Evolutionary conservation across 768 basidiomycete genomes (phyloP).

Genomic region (Wakefieldia striispora): DNA sequence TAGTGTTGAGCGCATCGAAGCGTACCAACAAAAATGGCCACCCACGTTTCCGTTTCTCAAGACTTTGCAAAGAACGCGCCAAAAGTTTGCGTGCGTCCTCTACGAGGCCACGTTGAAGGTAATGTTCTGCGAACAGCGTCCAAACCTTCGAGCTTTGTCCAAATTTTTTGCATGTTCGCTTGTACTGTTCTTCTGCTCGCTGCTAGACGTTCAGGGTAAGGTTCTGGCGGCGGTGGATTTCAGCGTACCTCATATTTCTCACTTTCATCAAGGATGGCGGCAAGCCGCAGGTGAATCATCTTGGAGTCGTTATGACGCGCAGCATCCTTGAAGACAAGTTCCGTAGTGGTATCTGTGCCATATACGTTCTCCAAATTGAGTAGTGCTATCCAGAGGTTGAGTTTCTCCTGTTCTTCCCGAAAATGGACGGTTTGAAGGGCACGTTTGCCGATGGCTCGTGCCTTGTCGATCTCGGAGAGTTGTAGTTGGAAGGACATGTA

Average conservation of each 20-base stretch:
- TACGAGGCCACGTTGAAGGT: slow-evolving; percentile 66
- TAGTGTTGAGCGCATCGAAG: neutral
- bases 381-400: slow-evolving; percentile 97
- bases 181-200: slow-evolving; percentile 93
- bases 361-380: slow-evolving; percentile 94
- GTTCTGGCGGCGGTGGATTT: slow-evolving; percentile 2
- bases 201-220: slow-evolving; percentile 31
- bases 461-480: slow-evolving; percentile 95
- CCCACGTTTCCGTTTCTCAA: slow-evolving; percentile 93
- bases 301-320: slow-evolving; percentile 89
- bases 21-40: slow-evolving; percentile 9
- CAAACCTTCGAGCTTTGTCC: slow-evolving; percentile 91
- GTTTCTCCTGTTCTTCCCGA: slow-evolving; percentile 92
- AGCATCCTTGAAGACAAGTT: slow-evolving; percentile 87
- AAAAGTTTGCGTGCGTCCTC: slow-evolving; percentile 85
- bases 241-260: slow-evolving; percentile 70
- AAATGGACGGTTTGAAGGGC: slow-evolving; percentile 89
- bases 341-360: slow-evolving; percentile 79
- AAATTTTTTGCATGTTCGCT: slow-evolving; percentile 91
- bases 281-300: slow-evolving; percentile 81
- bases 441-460: slow-evolving; percentile 79
- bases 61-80: slow-evolving; percentile 82
- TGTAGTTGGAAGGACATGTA: slow-evolving; percentile 99
- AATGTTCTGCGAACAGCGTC: slow-evolving; percentile 84
- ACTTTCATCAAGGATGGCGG: slow-evolving; percentile 80